Base-by-base conservation (phyloP, 345 rosid species). In the Gossypium ekmanianum region DNA sequence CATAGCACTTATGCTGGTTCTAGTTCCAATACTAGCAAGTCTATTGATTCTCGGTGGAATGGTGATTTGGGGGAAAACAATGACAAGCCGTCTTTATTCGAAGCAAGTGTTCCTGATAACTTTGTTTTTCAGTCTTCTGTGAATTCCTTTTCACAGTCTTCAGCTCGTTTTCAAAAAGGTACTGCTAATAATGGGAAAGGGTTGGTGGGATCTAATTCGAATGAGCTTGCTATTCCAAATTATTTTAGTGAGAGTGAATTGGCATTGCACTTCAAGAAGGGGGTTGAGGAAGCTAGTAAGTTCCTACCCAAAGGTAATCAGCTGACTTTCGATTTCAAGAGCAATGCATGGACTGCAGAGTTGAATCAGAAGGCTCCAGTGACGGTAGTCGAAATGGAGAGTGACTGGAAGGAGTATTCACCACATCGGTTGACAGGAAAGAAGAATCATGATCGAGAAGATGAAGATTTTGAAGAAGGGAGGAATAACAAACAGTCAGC, bases 211-310 rank as follows among this genome's bases (percentile, higher is more conserved):
- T 74, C 87, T 59, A 73, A 83, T 59, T 74, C 76, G 1, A 83
- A 68, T 67, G 85, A 82, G 81, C 57, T 87, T 81, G 75, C 84
- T 67, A 85, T 81, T 77, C 85, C 79, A 73, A 86, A 84, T 70
- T 85, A 83, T 74, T 86, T 89, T 75, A 86, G 82, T 56, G 81
- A 87, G 61, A 27, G 61, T 5, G 89, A 92, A 11, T 87, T 92
- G 17, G 67, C 85, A n/a, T 56, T 87, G 81, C 97, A 86, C 76
- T 92, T 88, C 74, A 85, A 83, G 71, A 94, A 74, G 81, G 97
- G 97, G n/a, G 2, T 92, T 64, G 95, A 90, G 78, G 98, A 92
- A 85, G 97, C 97, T 73, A 87, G 89, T 59, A 92, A 86, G 87
- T 91, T 94, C 72, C 93, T 94, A 84, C 97, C 94, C 18, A 78